Evolutionary conservation across 2,329 filamentous ascomycete species (phyloP).

Genomic region (Phialemonium atrogriseum): DNA sequence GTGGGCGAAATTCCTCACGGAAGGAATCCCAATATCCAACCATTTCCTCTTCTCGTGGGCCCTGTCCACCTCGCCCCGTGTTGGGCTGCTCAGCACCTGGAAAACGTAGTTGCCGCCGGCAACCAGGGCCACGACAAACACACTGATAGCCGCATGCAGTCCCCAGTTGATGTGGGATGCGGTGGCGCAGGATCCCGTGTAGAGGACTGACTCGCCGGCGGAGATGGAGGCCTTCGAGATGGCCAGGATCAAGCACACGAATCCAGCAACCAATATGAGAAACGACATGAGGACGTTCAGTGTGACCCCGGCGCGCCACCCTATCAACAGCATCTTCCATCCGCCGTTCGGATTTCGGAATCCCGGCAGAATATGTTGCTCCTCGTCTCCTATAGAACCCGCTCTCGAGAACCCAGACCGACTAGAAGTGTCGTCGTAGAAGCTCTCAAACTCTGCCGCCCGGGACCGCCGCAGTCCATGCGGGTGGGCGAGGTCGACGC

Average conservation of each 20-base stretch:
- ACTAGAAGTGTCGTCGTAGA: conserved; percentile 6
- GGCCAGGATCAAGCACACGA: conserved; percentile 26
- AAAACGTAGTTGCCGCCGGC: conserved; percentile 44
- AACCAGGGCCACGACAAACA: conserved; percentile 33
- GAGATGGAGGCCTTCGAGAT: conserved; percentile 22
- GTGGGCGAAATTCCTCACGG: conserved; percentile 37
- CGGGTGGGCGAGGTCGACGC: conserved; percentile 21
- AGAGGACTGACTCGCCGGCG: conserved; percentile 27
- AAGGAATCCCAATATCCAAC: conserved; percentile 47
- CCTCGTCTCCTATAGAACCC: conserved; percentile 6
- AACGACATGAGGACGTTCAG: conserved; percentile 33
- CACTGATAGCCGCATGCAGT: conserved; percentile 35
- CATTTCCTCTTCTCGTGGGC: conserved; percentile 37
- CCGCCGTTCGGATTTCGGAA: conserved; percentile 7
- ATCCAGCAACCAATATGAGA: conserved; percentile 25
- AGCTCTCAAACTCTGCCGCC: conserved; percentile 23
- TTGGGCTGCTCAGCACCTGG: conserved; percentile 46
- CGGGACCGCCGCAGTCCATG: conserved; percentile 20
- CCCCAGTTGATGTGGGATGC: conserved; percentile 30
- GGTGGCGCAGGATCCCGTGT: conserved; percentile 26
- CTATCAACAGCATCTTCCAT: conserved; percentile 23
- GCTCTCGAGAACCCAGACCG: background rate
- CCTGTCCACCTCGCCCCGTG: conserved; percentile 35
- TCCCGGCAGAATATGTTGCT: conserved; percentile 11
- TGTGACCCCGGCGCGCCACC: conserved; percentile 41